Conservation (phyloP, 768 basidiomycete species). For the Crucibulum laeve region DNA sequence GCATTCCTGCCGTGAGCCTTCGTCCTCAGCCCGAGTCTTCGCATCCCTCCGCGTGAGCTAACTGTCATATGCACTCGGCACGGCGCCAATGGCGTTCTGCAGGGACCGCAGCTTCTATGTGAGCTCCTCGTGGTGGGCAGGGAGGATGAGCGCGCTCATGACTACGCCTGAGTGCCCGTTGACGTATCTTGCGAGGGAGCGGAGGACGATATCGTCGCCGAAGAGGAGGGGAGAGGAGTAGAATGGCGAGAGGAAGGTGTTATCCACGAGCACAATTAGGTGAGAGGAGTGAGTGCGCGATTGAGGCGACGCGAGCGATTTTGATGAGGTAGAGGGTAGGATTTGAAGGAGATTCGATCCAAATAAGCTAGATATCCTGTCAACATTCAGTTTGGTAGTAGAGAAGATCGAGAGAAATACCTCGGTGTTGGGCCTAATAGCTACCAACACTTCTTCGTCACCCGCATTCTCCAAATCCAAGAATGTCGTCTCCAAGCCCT, state of each 20-base stretch:
- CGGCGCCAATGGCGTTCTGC: conserved; percentile 84
- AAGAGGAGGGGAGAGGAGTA: conserved; percentile 84
- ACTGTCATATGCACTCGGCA: conserved; percentile 82
- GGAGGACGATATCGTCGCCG: conserved; percentile 82
- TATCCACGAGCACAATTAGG: conserved; percentile 88
- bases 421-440: conserved; percentile 78
- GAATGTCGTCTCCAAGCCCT: not conserved
- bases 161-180: conserved; percentile 94
- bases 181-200: conserved; percentile 86
- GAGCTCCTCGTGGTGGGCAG: conserved; percentile 45
- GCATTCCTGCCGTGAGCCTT: conserved; percentile 84
- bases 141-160: conserved; percentile 80
- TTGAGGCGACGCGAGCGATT: conserved; percentile 61
- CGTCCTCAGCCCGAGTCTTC: conserved; percentile 91
- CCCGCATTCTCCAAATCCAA: conserved; percentile 53
- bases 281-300: conserved; percentile 58
- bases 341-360: conserved; percentile 96
- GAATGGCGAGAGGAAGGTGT: conserved; percentile 92
- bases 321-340: conserved; percentile 87
- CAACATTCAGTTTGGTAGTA: not conserved
- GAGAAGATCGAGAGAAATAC: conserved; percentile 33
- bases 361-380: conserved; percentile 63
- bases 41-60: conserved; percentile 89
- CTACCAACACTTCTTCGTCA: conserved; percentile 58
- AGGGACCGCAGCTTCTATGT: conserved; percentile 70